Evolutionary conservation across 257 asterid species (phyloP).

Genomic region (Hygrophila difformis): DNA sequence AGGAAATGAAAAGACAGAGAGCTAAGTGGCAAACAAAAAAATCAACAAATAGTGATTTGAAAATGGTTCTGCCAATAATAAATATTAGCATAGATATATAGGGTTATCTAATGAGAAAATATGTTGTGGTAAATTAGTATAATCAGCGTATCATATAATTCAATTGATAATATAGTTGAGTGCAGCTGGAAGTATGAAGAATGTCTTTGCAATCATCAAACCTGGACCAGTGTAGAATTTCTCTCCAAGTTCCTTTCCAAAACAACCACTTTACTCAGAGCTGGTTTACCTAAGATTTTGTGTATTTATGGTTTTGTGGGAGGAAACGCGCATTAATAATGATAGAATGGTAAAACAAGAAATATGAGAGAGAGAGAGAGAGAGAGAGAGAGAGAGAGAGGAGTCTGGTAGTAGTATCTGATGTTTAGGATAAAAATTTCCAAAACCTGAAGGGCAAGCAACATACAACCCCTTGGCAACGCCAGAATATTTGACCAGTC

Average conservation of each 20-base stretch:
- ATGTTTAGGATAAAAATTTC: background rate
- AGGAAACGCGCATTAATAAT: background rate
- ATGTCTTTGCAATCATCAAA: constrained; percentile 19
- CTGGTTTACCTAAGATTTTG: constrained; percentile 67
- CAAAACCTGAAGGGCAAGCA: constrained; percentile 81
- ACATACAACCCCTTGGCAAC: constrained; percentile 92
- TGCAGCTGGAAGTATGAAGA: background rate
- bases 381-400: constrained; percentile 1
- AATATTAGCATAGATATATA: no score
- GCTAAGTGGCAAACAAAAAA: no score
- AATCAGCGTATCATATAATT: no score
- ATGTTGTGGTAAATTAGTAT: no score
- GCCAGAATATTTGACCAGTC: constrained; percentile 81
- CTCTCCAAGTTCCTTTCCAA: constrained; percentile 57
- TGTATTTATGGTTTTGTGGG: background rate
- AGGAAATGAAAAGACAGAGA: no score
- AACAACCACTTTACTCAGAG: constrained; percentile 66
- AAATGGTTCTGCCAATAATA: no score
- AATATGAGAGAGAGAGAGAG: constrained; percentile 13
- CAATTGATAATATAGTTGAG: no score
- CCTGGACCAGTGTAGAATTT: constrained; percentile 80
- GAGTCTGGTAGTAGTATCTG: constrained; percentile 5
- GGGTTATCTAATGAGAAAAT: no score
- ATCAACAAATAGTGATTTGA: no score
- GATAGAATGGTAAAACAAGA: background rate